Base-by-base conservation (phyloP, 1,139 yeast genomes). In the Saccharomyces hybrid region DNA sequence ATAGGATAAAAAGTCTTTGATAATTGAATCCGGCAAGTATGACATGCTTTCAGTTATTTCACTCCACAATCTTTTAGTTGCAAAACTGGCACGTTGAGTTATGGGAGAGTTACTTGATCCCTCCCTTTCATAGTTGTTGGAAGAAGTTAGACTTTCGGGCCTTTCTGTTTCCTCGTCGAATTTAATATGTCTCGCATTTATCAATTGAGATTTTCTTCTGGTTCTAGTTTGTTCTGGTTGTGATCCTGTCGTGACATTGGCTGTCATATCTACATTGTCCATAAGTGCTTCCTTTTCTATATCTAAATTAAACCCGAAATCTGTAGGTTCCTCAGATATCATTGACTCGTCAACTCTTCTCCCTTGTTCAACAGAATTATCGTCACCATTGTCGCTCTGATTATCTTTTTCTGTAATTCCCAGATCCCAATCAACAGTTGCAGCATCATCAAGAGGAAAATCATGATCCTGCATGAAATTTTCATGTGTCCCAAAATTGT, bases 291-390 rank as follows among this genome's bases (percentile, higher is more conserved):
- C 57, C 14, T 60, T 59, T 13, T 59, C 64, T 11, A 69, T 52
- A 26, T 66, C 72, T 52, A 70, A 59, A 52, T 72, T 70, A 48
- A 71, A 65, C 48, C 68, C 69, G 32, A 70, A 57, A 47, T 70
- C 73, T 32, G 64, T 62, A 6, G 65, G 56, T 4, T 58, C 60
- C 25, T 57, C 53, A 13, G 30, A 23, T 20, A 48, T 30, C 2
- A 54, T 27, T 46, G 49, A 27, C 30, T 47, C 34, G 3, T 47
- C 55, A 4, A 57, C 57, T 5, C 61, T 51, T 54, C 63, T 51
- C 20, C 62, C 63, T 2, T 58, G 9, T 41, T 86, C 95, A 48
- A 84, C 74, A 0, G 87, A 82, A 9, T 75, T 75, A 61, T 79
- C 83, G 53, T 62, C 58, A 28, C 48, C 50, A 31, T 52, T 46